A percentile compares a stretch with the other conserved stretches of the same genome.
Conservation (phyloP, 495 filamentous ascomycete genomes). For the Penicillium robsamsonii region DNA sequence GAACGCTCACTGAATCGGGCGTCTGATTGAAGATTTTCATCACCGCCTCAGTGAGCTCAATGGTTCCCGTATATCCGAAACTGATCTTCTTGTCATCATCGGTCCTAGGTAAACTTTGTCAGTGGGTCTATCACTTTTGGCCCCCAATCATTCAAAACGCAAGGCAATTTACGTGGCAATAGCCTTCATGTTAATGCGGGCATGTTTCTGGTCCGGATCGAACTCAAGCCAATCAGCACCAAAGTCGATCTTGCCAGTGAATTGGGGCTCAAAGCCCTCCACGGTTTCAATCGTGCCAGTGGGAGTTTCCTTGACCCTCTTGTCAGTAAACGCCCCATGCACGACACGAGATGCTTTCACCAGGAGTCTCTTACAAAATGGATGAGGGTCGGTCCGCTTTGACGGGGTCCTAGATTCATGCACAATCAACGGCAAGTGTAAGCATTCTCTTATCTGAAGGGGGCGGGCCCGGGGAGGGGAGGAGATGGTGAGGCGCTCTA, state of each 20-base stretch:
- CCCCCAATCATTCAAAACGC: too few species aligned
- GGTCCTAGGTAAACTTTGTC: too few species aligned
- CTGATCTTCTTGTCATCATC: constrained; percentile 6
- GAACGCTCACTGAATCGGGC: constrained; percentile 8
- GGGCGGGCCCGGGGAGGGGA: too few species aligned
- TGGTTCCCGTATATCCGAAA: constrained; percentile 12
- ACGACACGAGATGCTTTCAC: too few species aligned
- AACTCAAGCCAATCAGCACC: constrained; percentile 19
- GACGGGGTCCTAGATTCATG: too few species aligned
- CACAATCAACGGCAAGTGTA: too few species aligned
- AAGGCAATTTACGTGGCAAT: constrained; percentile 12
- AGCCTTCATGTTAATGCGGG: constrained; percentile 13
- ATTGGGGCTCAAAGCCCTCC: constrained; percentile 16
- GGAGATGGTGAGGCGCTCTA: too few species aligned
- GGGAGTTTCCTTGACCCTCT: constrained; percentile 6
- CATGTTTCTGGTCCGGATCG: constrained; percentile 16
- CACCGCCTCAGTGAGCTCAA: constrained; percentile 6
- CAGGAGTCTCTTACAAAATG: too few species aligned
- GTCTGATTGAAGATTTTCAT: constrained; percentile 10
- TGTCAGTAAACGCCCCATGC: too few species aligned
- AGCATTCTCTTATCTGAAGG: too few species aligned
- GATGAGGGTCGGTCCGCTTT: too few species aligned
- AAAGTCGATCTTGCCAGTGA: constrained; percentile 13
- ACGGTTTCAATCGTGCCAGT: constrained; percentile 14
- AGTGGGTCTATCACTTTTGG: too few species aligned